These are phyloP conservation scores for Acer saccharum DNA, from an alignment of 345 rosid genomes.

Conservation along the genomic window DNA sequence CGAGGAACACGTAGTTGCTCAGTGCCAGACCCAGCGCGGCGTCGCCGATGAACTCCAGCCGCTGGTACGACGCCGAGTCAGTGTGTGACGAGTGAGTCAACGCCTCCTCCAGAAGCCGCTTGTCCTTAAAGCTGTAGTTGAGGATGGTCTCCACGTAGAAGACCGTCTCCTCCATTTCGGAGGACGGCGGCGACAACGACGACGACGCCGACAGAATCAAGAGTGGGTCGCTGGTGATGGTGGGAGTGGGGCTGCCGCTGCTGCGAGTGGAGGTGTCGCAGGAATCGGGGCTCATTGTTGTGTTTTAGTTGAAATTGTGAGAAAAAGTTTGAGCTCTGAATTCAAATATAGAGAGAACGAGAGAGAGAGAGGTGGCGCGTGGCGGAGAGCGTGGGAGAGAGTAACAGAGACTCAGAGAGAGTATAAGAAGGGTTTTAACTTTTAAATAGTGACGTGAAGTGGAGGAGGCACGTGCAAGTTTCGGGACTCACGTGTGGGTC, in stretches of 20 bases:
- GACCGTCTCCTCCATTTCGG: conserved; percentile 40
- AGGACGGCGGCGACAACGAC: conserved; percentile 1
- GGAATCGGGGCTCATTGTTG: not conserved
- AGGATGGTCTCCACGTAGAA: conserved; percentile 58
- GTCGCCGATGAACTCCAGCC: conserved; percentile 87
- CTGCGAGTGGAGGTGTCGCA: not conserved
- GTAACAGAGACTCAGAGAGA: not conserved
- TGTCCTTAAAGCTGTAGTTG: conserved; percentile 47
- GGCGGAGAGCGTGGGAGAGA: not conserved
- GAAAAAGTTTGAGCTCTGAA: too few species aligned
- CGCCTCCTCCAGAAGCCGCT: conserved; percentile 56
- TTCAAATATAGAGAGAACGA: not conserved
- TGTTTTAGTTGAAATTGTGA: not conserved
- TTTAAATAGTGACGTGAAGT: not conserved
- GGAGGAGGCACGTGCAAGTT: not conserved
- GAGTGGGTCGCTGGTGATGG: not conserved
- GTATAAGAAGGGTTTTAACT: not conserved
- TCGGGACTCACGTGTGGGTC: too few species aligned
- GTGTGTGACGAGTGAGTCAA: conserved; percentile 64
- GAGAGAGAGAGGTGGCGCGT: not conserved
- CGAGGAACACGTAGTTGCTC: conserved; percentile 46
- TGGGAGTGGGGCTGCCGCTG: not conserved
- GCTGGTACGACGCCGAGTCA: conserved; percentile 50
- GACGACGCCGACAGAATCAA: not conserved
- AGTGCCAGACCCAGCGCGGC: conserved; percentile 56